Percentiles rank a stretch among this genome's conserved stretches.
phyloP scores from a whole-genome alignment of 441 rosid genomes.

The Lepidium campestre region DNA sequence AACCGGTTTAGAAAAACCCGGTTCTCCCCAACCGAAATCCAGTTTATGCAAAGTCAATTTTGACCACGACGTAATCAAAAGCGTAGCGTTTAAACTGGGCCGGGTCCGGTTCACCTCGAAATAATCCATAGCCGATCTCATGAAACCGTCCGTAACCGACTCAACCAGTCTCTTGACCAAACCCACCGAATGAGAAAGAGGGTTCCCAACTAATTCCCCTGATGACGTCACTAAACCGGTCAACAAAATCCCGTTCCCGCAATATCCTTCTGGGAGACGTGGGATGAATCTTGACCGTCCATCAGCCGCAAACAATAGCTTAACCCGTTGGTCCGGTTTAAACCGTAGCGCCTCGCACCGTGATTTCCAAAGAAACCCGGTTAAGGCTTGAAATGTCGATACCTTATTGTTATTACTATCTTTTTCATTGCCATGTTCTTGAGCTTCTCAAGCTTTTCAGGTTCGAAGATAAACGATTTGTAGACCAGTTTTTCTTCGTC shows the following conservation, averaged over 20 bases:
- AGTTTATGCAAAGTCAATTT: constrained; percentile 52
- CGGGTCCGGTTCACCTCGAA: constrained; percentile 62
- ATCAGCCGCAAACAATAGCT: constrained; percentile 74
- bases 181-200: constrained; percentile 44
- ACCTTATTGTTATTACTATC: constrained; percentile 35
- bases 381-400: constrained; percentile 65
- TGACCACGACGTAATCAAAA: constrained; percentile 71
- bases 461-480: constrained; percentile 51
- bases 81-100: constrained; percentile 60
- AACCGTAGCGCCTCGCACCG: constrained; percentile 52
- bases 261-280: constrained; percentile 52
- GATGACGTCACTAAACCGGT: constrained; percentile 49
- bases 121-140: constrained; percentile 75
- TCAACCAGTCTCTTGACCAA: constrained; percentile 53
- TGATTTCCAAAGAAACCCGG: constrained; percentile 76
- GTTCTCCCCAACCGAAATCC: constrained; percentile 84
- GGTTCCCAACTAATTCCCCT: constrained; percentile 51
- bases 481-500: constrained; percentile 48
- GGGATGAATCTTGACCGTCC: constrained; percentile 65
- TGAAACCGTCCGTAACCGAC: constrained; percentile 49
- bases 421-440: constrained; percentile 41
- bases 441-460: constrained; percentile 46
- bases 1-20: constrained; percentile 57
- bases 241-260: constrained; percentile 65
- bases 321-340: constrained; percentile 57